Base-by-base conservation (phyloP, 305 asterid genomes). In the Stenogyne calaminthoides region DNA sequence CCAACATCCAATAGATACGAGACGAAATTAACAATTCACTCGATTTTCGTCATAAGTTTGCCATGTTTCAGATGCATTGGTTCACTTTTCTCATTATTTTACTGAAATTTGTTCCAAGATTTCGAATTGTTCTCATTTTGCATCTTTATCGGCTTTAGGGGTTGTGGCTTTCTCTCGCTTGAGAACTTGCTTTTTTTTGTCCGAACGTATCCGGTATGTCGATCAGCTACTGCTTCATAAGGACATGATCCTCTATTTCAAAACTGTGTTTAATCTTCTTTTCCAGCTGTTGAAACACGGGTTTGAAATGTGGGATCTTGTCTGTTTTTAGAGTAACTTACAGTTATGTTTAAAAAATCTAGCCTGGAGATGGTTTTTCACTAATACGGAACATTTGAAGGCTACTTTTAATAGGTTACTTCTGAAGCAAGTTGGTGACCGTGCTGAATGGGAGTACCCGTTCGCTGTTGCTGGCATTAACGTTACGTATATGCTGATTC, bases 381-480 rank as follows among this genome's bases (percentile, higher is more conserved):
- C 96, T 92, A 82, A 90, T 88, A 69, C 56, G 63, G 67, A 78
- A 78, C 75, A 80, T 87, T 84, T 86, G 91, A 89, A 95, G 99
- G 88, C 67, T 79, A 77, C 90, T 86, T 95, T 92, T 83, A 94
- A 78, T 84, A 91, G 94, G 91, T 83, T 95, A 76, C 95, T 92
- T 78, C 86, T 78, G 73, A 95, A 95, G 82, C 77, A 87, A 90
- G 82, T 80, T 19, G 99, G 97, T 66, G 63, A 81, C 15, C 93
- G 97, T 27, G 83, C 96, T 61, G 70, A 83, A 57, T 95, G 99
- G 99, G 99, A 95, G 76, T 95, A 95, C 70, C 99, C 99, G 7
- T 95, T 95, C 77, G 97, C 99, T 70, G 98, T 80, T 4, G 99
- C 98, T 39, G 98, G 99, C 64, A 80, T 95, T 56, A 95, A 95